Evolutionary conservation across 768 basidiomycete genomes (phyloP).

Genomic region (Agrocybe chaxingu): DNA sequence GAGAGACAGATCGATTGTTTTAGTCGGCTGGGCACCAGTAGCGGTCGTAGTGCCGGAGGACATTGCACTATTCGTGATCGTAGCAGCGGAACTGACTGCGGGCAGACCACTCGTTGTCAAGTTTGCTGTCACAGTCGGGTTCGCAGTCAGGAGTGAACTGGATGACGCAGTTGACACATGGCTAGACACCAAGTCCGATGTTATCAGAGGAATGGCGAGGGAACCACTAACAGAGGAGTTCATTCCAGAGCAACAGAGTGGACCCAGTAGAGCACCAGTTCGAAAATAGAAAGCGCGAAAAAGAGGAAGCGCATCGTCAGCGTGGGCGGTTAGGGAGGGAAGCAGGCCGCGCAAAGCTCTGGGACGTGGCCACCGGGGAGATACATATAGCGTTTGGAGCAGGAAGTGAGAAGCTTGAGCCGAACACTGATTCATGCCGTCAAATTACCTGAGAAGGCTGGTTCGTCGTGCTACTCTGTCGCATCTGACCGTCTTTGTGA

Average conservation of each 20-base stretch:
- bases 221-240: neutral
- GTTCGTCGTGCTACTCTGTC: no score
- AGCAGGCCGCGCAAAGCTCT: no score
- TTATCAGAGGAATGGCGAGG: neutral
- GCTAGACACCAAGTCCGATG: neutral
- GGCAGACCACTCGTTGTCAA: neutral
- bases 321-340: no score
- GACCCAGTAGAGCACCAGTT: constrained; percentile 12
- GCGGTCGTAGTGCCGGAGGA: constrained; percentile 6
- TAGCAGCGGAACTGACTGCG: neutral
- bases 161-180: no score
- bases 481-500: no score
- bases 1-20: constrained; percentile 16
- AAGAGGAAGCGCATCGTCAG: constrained; percentile 14
- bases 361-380: no score
- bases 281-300: constrained; percentile 12
- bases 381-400: no score
- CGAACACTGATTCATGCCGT: no score
- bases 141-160: neutral
- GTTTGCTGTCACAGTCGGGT: neutral
- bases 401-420: no score
- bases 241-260: constrained; percentile 4
- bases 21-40: constrained; percentile 8
- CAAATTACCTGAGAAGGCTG: no score
- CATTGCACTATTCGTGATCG: neutral